These are phyloP conservation scores for Proliferodiscus dingleyae DNA, from an alignment of 2,329 filamentous ascomycete genomes.

Conservation along the genomic window DNA sequence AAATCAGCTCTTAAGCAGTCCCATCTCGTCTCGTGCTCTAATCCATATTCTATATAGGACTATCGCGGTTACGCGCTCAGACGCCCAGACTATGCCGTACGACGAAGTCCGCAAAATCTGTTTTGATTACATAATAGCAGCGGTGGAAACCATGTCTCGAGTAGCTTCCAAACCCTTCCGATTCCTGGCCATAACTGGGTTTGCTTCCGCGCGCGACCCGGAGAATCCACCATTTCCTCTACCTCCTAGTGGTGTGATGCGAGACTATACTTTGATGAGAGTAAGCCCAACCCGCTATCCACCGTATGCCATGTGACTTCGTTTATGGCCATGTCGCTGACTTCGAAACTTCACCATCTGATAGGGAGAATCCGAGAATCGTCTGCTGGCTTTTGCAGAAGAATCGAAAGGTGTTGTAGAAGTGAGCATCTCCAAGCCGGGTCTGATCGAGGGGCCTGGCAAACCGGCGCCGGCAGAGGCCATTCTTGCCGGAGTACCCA, in stretches of 20 bases:
- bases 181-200: conserved; percentile 47
- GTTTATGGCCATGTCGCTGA: too few species aligned
- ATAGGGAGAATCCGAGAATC: conserved; percentile 44
- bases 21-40: too few species aligned
- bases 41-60: conserved; percentile 26
- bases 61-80: conserved; percentile 39
- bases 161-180: conserved; percentile 34
- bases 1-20: background rate
- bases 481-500: conserved; percentile 31
- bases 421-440: conserved; percentile 38
- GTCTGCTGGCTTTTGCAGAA: conserved; percentile 38
- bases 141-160: conserved; percentile 33
- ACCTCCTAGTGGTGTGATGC: conserved; percentile 40
- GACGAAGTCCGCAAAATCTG: conserved; percentile 39
- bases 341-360: too few species aligned
- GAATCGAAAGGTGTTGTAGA: conserved; percentile 36
- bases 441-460: conserved; percentile 35
- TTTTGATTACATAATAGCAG: conserved; percentile 34
- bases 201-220: conserved; percentile 39
- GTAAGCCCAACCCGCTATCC: too few species aligned
- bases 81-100: conserved; percentile 28
- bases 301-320: too few species aligned
- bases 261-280: too few species aligned
- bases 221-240: conserved; percentile 37
- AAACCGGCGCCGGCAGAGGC: conserved; percentile 1